phyloP scores from a whole-genome alignment of 768 basidiomycete species.

The Mycena capillaripes region DNA sequence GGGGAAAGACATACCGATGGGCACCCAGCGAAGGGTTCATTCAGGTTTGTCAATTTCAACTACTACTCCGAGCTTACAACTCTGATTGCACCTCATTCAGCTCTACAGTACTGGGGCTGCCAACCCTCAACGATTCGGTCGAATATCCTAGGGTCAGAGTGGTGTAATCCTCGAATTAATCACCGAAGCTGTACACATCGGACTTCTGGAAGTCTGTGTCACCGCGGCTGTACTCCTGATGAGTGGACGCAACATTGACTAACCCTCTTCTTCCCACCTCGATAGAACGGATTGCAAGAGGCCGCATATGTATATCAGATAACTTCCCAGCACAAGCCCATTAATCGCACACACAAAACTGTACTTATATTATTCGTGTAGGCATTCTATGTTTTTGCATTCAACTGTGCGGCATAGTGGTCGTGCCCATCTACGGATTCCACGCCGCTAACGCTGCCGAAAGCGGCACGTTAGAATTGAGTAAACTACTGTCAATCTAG shows the following conservation, averaged over 20 bases:
- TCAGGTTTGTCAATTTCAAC: slow-evolving; percentile 6
- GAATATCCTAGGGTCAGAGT: slow-evolving; percentile 13
- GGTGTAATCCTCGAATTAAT: slow-evolving; percentile 23
- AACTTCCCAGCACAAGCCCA: too few relatives aligned
- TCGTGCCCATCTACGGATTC: too few relatives aligned
- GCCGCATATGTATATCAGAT: too few relatives aligned
- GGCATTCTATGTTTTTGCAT: too few relatives aligned
- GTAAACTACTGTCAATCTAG: too few relatives aligned
- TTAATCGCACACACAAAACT: too few relatives aligned
- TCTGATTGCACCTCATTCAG: neutral
- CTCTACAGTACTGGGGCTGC: slow-evolving; percentile 11
- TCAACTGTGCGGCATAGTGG: too few relatives aligned
- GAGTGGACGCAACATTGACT: slow-evolving; percentile 29
- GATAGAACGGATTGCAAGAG: too few relatives aligned
- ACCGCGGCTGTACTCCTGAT: slow-evolving; percentile 17
- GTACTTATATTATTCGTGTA: too few relatives aligned
- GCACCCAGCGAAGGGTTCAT: slow-evolving; percentile 16
- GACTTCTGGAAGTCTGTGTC: slow-evolving; percentile 27
- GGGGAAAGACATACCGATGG: slow-evolving; percentile 24
- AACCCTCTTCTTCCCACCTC: neutral
- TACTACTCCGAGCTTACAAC: neutral
- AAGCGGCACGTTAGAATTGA: too few relatives aligned
- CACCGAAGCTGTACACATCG: slow-evolving; percentile 17
- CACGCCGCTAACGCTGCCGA: too few relatives aligned
- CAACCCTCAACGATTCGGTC: slow-evolving; percentile 22